phyloP scores from a whole-genome alignment of 352 stramenopile species.

The Pythium rishiriense region DNA sequence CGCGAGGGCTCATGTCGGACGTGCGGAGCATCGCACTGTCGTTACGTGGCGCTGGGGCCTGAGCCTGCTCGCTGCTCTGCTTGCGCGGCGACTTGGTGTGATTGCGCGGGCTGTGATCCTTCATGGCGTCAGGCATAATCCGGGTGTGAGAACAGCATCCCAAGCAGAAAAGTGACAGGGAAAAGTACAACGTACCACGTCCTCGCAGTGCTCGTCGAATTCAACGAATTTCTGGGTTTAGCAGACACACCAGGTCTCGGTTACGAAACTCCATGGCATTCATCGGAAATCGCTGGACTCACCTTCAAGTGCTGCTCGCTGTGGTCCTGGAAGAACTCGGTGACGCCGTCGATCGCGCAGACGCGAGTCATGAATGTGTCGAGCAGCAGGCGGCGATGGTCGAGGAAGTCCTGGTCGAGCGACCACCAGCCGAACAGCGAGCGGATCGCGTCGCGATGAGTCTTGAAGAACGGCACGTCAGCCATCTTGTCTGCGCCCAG shows the following conservation, averaged over 20 bases:
- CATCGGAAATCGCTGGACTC: too few species aligned
- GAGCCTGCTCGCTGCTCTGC: background rate
- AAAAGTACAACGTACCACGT: slow-evolving; percentile 63
- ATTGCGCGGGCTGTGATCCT: background rate
- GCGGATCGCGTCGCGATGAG: slow-evolving; percentile 49
- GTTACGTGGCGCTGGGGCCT: background rate
- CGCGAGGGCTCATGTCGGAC: slow-evolving; percentile 27
- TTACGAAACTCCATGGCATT: background rate
- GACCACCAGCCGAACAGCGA: slow-evolving; percentile 47
- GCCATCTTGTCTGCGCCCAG: slow-evolving; percentile 44
- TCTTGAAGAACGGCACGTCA: slow-evolving; percentile 53
- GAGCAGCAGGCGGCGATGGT: slow-evolving; percentile 49
- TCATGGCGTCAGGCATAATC: too few species aligned
- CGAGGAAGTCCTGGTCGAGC: slow-evolving; percentile 60
- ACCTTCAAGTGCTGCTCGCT: slow-evolving; percentile 49
- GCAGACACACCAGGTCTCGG: background rate
- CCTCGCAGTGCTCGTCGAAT: slow-evolving; percentile 65
- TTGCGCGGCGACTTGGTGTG: slow-evolving; percentile 19
- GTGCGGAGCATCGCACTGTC: slow-evolving; percentile 10
- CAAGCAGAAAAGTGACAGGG: too few species aligned
- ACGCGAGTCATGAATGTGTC: slow-evolving; percentile 53
- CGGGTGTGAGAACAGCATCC: too few species aligned
- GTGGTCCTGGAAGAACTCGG: slow-evolving; percentile 67
- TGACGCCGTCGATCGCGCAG: slow-evolving; percentile 38
- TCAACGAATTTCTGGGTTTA: slow-evolving; percentile 43